These are phyloP conservation scores for Botryosphaeria agaves DNA, from an alignment of 2,329 filamentous ascomycete genomes.

Conservation along the genomic window DNA sequence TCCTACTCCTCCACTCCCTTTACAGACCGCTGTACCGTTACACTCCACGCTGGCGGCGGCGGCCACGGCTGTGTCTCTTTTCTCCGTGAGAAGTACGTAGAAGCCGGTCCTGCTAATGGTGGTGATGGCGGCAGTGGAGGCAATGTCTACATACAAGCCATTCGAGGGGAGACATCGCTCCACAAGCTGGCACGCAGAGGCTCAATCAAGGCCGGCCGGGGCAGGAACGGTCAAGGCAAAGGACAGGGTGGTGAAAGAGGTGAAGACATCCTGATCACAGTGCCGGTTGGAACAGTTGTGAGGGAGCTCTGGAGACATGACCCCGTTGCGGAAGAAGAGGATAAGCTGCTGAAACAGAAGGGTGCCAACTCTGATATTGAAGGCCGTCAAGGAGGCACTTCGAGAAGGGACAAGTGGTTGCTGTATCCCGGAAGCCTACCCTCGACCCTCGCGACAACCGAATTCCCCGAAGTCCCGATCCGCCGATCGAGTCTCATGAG, in stretches of 20 bases:
- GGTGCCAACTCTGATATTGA: conserved; percentile 19
- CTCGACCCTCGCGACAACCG: conserved; percentile 45
- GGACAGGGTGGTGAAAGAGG: conserved; percentile 60
- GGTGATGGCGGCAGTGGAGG: conserved; percentile 88
- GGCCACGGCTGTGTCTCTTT: conserved; percentile 93
- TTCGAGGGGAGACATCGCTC: conserved; percentile 77
- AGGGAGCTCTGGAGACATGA: conserved; percentile 67
- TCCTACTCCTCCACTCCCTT: conserved; percentile 76
- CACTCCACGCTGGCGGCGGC: conserved; percentile 60
- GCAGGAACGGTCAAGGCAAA: conserved; percentile 64
- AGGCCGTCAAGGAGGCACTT: conserved; percentile 14
- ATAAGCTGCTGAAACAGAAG: conserved; percentile 11
- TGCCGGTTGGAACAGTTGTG: conserved; percentile 84
- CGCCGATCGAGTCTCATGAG: conserved; percentile 40
- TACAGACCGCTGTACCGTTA: conserved; percentile 67
- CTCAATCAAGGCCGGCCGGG: conserved; percentile 55
- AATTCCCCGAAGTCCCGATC: conserved; percentile 40
- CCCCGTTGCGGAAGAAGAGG: conserved; percentile 52
- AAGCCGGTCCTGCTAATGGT: conserved; percentile 81
- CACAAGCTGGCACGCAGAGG: conserved; percentile 75
- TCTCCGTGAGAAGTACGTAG: conserved; percentile 74
- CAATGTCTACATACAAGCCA: conserved; percentile 85
- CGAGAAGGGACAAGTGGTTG: conserved; percentile 58
- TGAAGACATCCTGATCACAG: conserved; percentile 72
- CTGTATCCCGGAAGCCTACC: conserved; percentile 66